Evolutionary conservation across 352 stramenopile species (phyloP), one percentile per base, ranked within the genome.

Genomic region (Globisporangium carolinianum): DNA sequence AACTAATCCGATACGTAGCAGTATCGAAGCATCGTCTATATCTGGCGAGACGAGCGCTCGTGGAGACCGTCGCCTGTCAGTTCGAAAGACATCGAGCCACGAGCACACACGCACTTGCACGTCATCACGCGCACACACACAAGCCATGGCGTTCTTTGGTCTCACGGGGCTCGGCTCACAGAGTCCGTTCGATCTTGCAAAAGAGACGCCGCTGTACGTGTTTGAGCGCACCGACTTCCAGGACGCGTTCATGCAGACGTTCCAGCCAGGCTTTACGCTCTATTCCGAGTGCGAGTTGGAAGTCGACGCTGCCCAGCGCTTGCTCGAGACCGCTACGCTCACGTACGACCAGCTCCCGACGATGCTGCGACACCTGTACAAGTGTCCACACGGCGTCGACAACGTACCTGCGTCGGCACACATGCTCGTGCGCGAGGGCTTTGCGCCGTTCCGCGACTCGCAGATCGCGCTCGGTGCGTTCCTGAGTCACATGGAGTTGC

Each of bases 201-300:
- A 80, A 49, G 73, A 78, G 39, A 89, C 76, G 9, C 75, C 76
- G 45, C 59, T 87, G 55, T 70, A 80, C 51, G 71, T 72, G 2
- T 87, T 89, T 47, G 73, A 84, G 54, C 47, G 53, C 6, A 51
- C 32, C 17, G 79, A 89, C 50, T 85, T 85, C 63, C 71, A 86
- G 54, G 43, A 69, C 41, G 76, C 79, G 49, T 89, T 87, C 66
- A 77, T 87, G 71, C 64, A 82, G 53, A 70, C 73, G 0, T 73
- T 62, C 38, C 57, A 66, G 32, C 70, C 71, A 7, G 76, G 74
- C 35, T 89, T 87, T 62, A 65, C 67, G 10, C 53, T 86, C 12
- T 71, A 72, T 54, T 86, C 73, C 5, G 79, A 89, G 56, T 71
- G 69, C 55, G 73, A 87, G 8, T 73, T 87, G n/a, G 71, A 86